Conservation (phyloP, 2,329 filamentous ascomycete genomes). For the Calonectria pseudoreteaudii region DNA sequence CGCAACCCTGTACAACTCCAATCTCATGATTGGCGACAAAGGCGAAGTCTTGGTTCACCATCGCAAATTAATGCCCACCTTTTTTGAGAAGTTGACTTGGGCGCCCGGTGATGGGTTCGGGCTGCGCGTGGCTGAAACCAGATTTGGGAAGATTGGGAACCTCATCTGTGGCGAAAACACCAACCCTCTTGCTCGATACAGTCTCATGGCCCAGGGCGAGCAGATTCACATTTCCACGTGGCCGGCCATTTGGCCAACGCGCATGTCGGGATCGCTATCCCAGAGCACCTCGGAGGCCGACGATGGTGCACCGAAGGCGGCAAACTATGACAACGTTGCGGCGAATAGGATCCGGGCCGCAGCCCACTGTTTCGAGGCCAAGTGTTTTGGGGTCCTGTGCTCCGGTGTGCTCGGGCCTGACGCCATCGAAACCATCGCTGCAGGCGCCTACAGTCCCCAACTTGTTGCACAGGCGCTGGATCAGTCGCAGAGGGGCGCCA, state of each 20-base stretch:
- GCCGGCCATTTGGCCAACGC: constrained; percentile 67
- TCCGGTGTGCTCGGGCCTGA: constrained; percentile 55
- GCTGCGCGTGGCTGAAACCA: constrained; percentile 58
- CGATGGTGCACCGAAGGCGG: background rate
- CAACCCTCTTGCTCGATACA: constrained; percentile 65
- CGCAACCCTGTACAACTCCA: constrained; percentile 64
- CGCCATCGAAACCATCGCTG: constrained; percentile 49
- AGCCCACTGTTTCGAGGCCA: constrained; percentile 69
- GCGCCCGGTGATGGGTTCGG: constrained; percentile 63
- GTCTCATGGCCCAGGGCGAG: constrained; percentile 65
- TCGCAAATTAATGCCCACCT: constrained; percentile 66
- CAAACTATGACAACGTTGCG: constrained; percentile 65
- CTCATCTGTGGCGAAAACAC: constrained; percentile 70
- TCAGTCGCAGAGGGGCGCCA: constrained; percentile 55
- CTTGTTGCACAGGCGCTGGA: constrained; percentile 48
- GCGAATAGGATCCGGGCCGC: constrained; percentile 65
- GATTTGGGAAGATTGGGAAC: constrained; percentile 58
- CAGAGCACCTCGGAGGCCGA: background rate
- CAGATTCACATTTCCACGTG: constrained; percentile 67
- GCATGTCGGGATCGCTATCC: constrained; percentile 23
- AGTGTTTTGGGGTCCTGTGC: constrained; percentile 66
- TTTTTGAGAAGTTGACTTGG: constrained; percentile 69
- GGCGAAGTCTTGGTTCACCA: constrained; percentile 63
- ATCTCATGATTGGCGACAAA: constrained; percentile 57
- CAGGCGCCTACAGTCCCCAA: constrained; percentile 43